A percentile compares a stretch with the other conserved stretches of the same genome.
Conservation (phyloP, 352 stramenopile genomes). For the Pythium myriotylum region DNA sequence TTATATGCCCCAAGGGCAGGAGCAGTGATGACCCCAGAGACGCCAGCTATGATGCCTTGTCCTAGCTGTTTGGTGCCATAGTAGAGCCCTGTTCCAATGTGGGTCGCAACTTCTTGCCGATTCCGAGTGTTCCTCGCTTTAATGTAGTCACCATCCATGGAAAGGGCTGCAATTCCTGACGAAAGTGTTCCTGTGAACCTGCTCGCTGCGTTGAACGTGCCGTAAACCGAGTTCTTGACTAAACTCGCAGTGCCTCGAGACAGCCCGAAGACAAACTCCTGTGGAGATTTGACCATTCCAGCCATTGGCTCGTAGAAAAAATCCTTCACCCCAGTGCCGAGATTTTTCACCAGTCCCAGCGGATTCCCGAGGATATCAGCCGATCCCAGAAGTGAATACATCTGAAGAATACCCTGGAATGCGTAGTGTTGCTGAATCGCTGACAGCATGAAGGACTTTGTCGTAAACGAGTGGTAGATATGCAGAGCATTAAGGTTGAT, state of each 20-base stretch:
- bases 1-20: constrained; percentile 89
- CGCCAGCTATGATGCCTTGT: constrained; percentile 87
- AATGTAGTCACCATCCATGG: constrained; percentile 90
- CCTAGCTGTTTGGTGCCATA: constrained; percentile 91
- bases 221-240: constrained; percentile 90
- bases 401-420: constrained; percentile 73
- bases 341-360: constrained; percentile 86
- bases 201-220: constrained; percentile 92
- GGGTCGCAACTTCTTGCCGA: constrained; percentile 81
- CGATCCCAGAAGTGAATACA: constrained; percentile 75
- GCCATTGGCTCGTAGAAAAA: constrained; percentile 92
- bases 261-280: constrained; percentile 89
- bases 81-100: constrained; percentile 81
- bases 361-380: constrained; percentile 90
- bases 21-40: constrained; percentile 92
- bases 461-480: constrained; percentile 82
- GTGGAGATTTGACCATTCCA: constrained; percentile 83
- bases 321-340: constrained; percentile 87
- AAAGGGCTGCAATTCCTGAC: constrained; percentile 88
- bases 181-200: constrained; percentile 94
- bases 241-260: constrained; percentile 89
- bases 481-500: constrained; percentile 85
- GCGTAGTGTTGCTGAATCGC: constrained; percentile 85
- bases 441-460: constrained; percentile 63
- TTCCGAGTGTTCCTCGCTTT: constrained; percentile 75